phyloP scores from a whole-genome alignment of 2,329 filamentous ascomycete species.

The Epichloe sylvatica region DNA sequence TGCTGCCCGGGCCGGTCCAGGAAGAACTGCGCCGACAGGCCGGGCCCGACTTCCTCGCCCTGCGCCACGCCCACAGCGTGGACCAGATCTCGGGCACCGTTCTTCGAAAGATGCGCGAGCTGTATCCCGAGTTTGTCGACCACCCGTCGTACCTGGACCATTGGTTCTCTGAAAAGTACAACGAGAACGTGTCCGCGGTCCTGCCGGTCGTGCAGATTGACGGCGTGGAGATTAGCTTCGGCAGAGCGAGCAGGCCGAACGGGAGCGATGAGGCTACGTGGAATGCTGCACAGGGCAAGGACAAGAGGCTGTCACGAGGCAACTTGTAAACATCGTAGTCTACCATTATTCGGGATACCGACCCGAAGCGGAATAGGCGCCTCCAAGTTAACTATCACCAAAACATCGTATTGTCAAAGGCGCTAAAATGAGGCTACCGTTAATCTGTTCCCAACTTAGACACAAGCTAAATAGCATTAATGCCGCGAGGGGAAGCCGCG shows the following conservation, averaged over 20 bases:
- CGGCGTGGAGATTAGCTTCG: constrained; percentile 30
- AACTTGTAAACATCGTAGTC: no score
- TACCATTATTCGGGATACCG: no score
- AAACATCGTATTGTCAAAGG: no score
- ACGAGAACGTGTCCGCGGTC: constrained; percentile 25
- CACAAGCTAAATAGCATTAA: no score
- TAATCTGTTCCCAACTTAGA: no score
- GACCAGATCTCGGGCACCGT: constrained; percentile 50
- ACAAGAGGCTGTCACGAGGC: constrained; percentile 9
- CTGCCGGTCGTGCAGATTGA: constrained; percentile 32
- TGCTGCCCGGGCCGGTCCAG: constrained; percentile 41
- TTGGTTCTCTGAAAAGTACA: constrained; percentile 32
- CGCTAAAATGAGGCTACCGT: no score
- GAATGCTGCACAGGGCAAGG: constrained; percentile 34
- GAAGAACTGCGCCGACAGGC: constrained; percentile 33
- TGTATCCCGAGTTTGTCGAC: constrained; percentile 41
- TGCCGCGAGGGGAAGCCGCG: no score
- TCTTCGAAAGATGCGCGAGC: constrained; percentile 37
- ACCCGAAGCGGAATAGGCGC: no score
- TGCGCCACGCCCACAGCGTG: constrained; percentile 49
- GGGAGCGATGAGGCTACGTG: constrained; percentile 45
- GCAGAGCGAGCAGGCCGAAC: constrained; percentile 30
- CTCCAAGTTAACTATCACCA: no score
- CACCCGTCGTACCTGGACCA: constrained; percentile 32
- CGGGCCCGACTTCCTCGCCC: constrained; percentile 37